phyloP scores from a whole-genome alignment of 768 basidiomycete species.

The Leucosporidium yakuticum region DNA sequence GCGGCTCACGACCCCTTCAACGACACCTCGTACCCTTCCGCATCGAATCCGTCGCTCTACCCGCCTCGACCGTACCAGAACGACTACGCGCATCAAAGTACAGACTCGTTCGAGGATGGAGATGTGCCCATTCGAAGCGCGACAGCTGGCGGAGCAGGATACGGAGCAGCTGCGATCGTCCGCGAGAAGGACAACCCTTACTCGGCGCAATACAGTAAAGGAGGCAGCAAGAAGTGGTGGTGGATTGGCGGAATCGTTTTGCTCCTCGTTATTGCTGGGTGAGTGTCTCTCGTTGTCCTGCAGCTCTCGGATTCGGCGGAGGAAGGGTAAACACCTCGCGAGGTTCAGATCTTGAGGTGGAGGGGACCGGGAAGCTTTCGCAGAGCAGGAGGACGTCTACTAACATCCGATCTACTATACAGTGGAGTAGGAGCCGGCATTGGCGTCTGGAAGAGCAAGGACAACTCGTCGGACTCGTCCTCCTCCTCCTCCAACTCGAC shows the following conservation, averaged over 20 bases:
- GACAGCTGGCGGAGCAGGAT: neutral
- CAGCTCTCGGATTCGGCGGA: no score
- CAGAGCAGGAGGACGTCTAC: neutral
- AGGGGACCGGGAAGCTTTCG: no score
- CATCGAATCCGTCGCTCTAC: no score
- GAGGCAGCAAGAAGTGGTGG: constrained; percentile 5
- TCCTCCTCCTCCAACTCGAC: neutral
- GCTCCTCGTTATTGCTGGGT: constrained; percentile 3
- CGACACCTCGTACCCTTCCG: no score
- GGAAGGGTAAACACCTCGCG: no score
- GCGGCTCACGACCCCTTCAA: no score
- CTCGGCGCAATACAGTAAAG: constrained; percentile 2
- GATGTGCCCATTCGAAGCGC: neutral
- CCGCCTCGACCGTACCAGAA: no score
- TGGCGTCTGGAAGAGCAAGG: constrained; percentile 13
- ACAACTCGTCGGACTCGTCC: constrained; percentile 9
- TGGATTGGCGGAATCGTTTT: neutral
- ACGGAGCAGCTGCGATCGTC: neutral
- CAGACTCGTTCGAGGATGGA: no score
- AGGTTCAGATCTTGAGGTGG: no score
- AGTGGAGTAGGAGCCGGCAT: constrained; percentile 14
- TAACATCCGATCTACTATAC: neutral
- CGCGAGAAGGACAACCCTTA: constrained; percentile 23
- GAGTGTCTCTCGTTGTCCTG: no score
- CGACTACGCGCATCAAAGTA: no score